Percentiles rank a stretch among this genome's conserved stretches.
Evolutionary conservation across 23 red algal genomes (phyloP).

Genomic region (Agarophyton chilense): DNA sequence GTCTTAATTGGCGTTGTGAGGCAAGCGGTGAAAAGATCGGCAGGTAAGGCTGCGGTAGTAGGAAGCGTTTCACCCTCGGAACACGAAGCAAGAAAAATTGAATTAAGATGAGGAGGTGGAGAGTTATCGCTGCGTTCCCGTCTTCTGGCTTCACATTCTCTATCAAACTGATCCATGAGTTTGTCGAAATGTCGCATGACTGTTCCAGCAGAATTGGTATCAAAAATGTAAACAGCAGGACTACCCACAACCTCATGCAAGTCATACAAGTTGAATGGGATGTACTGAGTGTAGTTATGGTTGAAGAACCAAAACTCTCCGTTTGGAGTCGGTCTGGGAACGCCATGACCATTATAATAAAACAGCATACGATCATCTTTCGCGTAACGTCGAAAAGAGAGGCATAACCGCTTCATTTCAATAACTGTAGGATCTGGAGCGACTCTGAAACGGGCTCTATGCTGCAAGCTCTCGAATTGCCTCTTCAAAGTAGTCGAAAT

Average conservation of each 20-base stretch:
- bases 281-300: conserved; percentile 93
- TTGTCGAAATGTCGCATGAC: conserved; percentile 67
- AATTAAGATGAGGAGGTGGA: conserved; percentile 37
- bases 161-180: conserved; percentile 77
- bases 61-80: conserved; percentile 77
- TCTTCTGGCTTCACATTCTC: conserved; percentile 31
- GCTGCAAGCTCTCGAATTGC: conserved; percentile 80
- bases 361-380: conserved; percentile 95
- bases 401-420: conserved; percentile 84
- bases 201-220: conserved; percentile 78
- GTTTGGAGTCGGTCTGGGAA: conserved; percentile 88
- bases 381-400: conserved; percentile 68
- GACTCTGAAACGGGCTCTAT: conserved; percentile 54
- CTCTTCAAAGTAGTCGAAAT: conserved; percentile 27
- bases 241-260: conserved; percentile 81
- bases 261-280: conserved; percentile 85
- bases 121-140: not conserved
- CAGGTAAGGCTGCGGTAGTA: conserved; percentile 72
- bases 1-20: conserved; percentile 98
- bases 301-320: conserved; percentile 99
- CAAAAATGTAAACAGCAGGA: conserved; percentile 91
- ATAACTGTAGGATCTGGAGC: conserved; percentile 78
- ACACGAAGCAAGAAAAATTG: conserved; percentile 82
- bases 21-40: conserved; percentile 97
- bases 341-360: conserved; percentile 99